phyloP scores from a whole-genome alignment of 805 yeast species.

The Spathaspora gorwiae region DNA sequence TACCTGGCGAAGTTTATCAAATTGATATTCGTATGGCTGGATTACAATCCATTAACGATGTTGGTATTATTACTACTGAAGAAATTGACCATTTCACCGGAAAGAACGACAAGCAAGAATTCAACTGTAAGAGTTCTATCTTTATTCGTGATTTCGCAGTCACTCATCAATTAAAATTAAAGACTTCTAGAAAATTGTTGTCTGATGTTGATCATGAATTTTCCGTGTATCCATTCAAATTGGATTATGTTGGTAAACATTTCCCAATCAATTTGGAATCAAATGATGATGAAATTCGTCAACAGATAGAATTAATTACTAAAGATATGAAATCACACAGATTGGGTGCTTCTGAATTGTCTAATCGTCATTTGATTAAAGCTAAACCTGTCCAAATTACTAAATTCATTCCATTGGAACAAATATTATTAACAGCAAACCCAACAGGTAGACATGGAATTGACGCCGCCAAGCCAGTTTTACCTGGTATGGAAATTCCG shows the following conservation, averaged over 20 bases:
- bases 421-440: constrained; percentile 57
- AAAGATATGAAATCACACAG: constrained; percentile 58
- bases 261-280: constrained; percentile 51
- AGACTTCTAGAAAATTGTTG: constrained; percentile 66
- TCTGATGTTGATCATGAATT: constrained; percentile 63
- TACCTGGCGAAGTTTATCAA: constrained; percentile 80
- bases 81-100: constrained; percentile 63
- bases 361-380: constrained; percentile 73
- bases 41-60: constrained; percentile 45
- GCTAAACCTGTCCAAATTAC: constrained; percentile 70
- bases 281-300: constrained; percentile 21
- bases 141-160: constrained; percentile 86
- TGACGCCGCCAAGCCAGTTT: constrained; percentile 59
- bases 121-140: constrained; percentile 63
- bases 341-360: constrained; percentile 75
- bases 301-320: constrained; percentile 43
- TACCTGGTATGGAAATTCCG: constrained; percentile 74
- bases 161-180: constrained; percentile 69
- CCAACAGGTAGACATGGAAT: constrained; percentile 64
- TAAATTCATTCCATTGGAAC: constrained; percentile 67
- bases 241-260: constrained; percentile 59
- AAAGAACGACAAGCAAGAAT: constrained; percentile 49
- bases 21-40: constrained; percentile 83
- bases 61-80: constrained; percentile 67
- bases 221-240: constrained; percentile 90